Evolutionary conservation across 1,284 basidiomycete genomes (phyloP).

Genomic region (Boletus holoroseus): DNA sequence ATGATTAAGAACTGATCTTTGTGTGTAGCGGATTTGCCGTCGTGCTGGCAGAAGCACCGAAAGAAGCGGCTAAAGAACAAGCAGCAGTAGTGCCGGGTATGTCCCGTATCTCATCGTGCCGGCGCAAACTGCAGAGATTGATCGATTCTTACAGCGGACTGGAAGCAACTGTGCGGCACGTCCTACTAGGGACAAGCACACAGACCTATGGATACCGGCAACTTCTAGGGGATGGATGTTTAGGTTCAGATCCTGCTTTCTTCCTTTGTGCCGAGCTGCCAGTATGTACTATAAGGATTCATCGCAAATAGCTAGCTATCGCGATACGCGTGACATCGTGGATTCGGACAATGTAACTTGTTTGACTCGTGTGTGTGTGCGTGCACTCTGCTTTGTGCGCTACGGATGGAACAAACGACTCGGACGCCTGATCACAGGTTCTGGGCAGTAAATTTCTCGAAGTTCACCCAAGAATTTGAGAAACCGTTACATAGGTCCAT

Average conservation of each 20-base stretch:
- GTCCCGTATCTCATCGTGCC: not conserved
- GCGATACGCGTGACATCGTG: too few species aligned
- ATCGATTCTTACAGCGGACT: conserved; percentile 11
- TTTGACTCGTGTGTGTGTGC: too few species aligned
- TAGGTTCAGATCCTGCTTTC: not conserved
- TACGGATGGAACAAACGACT: too few species aligned
- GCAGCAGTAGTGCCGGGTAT: conserved; percentile 20
- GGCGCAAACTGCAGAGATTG: not conserved
- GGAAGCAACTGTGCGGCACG: conserved; percentile 18
- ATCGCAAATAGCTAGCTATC: too few species aligned
- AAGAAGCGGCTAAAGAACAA: conserved; percentile 3
- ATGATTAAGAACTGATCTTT: not conserved
- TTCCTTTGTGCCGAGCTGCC: not conserved
- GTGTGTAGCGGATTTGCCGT: conserved; percentile 31
- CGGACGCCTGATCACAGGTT: too few species aligned
- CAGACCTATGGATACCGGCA: not conserved
- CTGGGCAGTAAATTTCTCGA: too few species aligned
- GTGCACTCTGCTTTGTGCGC: too few species aligned
- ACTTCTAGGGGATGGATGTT: not conserved
- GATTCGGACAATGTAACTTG: too few species aligned
- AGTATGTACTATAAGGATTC: not conserved
- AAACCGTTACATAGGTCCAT: too few species aligned
- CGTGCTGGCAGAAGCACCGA: conserved; percentile 32
- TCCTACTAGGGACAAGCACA: conserved; percentile 9
- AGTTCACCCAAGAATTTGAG: too few species aligned